Percentiles rank a stretch among this genome's conserved stretches.
Evolutionary conservation across 768 basidiomycete species (phyloP).

Genomic region (Auriculariales sp.): DNA sequence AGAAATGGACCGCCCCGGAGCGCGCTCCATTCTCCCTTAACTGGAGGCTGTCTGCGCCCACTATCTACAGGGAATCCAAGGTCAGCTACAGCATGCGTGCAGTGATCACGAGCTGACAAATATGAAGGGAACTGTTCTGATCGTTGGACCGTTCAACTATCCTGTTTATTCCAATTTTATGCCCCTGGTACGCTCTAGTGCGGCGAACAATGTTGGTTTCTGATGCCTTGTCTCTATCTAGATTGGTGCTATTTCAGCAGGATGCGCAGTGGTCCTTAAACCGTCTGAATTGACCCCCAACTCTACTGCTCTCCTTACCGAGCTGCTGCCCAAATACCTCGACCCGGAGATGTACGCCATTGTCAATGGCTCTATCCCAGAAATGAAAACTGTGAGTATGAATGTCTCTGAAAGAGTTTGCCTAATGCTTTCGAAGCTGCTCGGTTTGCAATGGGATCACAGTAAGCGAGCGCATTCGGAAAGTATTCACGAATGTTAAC

Average conservation of each 20-base stretch:
- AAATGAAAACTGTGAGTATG: slow-evolving; percentile 37
- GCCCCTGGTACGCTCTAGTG: slow-evolving; percentile 37
- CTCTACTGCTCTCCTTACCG: slow-evolving; percentile 39
- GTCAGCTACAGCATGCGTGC: too few species aligned
- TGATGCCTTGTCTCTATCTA: slow-evolving; percentile 1
- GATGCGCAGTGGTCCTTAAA: slow-evolving; percentile 57
- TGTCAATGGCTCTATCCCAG: slow-evolving; percentile 51
- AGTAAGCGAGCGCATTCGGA: slow-evolving; percentile 19
- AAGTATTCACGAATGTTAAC: slow-evolving; percentile 5
- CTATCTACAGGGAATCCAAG: slow-evolving; percentile 61
- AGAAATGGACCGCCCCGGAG: slow-evolving; percentile 60
- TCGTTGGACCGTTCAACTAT: slow-evolving; percentile 68
- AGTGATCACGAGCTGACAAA: background rate
- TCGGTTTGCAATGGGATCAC: slow-evolving; percentile 57
- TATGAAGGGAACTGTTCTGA: slow-evolving; percentile 38
- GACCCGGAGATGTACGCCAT: slow-evolving; percentile 52
- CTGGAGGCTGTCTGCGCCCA: slow-evolving; percentile 48
- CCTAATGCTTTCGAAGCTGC: slow-evolving; percentile 29
- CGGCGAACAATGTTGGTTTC: slow-evolving; percentile 17
- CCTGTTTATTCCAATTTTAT: slow-evolving; percentile 44
- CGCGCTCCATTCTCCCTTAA: slow-evolving; percentile 39
- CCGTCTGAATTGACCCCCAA: slow-evolving; percentile 58
- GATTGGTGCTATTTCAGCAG: slow-evolving; percentile 62
- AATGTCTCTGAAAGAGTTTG: background rate
- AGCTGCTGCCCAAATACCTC: slow-evolving; percentile 62